A percentile compares a stretch with the other conserved stretches of the same genome.
phyloP scores from a whole-genome alignment of 768 basidiomycete genomes.

The Mrakia gelida region DNA sequence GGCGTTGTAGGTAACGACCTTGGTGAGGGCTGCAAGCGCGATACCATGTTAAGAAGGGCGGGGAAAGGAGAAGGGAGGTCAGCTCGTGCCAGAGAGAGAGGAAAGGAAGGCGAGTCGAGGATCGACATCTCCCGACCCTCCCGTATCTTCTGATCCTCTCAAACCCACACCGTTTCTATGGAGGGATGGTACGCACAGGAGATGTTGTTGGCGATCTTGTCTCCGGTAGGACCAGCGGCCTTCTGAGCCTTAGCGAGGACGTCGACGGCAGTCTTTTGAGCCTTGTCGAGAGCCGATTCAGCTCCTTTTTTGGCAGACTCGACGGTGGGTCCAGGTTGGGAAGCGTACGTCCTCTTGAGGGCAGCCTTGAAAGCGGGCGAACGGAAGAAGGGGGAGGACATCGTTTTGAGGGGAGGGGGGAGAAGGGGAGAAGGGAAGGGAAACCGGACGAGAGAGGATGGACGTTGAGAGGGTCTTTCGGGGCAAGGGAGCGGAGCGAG shows the following conservation, averaged over 20 bases:
- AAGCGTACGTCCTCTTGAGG: constrained; percentile 28
- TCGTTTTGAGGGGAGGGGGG: not conserved
- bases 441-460: not conserved
- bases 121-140: not conserved
- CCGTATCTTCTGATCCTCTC: not conserved
- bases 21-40: constrained; percentile 59
- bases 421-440: not conserved
- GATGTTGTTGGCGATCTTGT: constrained; percentile 42
- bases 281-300: constrained; percentile 35
- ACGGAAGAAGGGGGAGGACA: constrained; percentile 23
- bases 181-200: constrained; percentile 51
- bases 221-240: constrained; percentile 43
- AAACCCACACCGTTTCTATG: not conserved
- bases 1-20: constrained; percentile 38
- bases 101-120: not conserved
- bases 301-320: constrained; percentile 48
- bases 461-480: not conserved
- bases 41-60: constrained; percentile 48
- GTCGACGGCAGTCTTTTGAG: constrained; percentile 38
- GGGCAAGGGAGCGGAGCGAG: too few relatives aligned
- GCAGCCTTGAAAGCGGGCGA: constrained; percentile 28
- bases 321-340: constrained; percentile 43
- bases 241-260: constrained; percentile 29
- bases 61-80: not conserved
- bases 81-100: not conserved